Percentiles rank a stretch among this genome's conserved stretches.
These are phyloP conservation scores for Emericellopsis cladophorae DNA, from an alignment of 2,329 filamentous ascomycete genomes.

Conservation along the genomic window DNA sequence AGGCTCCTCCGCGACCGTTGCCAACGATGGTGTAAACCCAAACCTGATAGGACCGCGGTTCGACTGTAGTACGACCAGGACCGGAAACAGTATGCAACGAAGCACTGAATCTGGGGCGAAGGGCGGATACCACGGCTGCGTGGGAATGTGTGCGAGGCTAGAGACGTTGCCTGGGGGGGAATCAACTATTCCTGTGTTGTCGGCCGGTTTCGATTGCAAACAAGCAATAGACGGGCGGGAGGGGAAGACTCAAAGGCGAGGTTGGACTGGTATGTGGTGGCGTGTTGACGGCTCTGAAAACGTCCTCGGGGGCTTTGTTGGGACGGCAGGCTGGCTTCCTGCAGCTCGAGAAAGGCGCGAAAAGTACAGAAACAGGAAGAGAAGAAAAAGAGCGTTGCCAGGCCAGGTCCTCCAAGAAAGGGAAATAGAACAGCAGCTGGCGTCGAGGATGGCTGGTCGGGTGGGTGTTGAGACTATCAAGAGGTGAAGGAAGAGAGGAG, in stretches of 20 bases:
- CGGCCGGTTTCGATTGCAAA: neutral
- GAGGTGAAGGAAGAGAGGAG: neutral
- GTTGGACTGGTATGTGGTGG: neutral
- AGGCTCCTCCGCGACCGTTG: no score
- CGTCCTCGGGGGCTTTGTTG: neutral
- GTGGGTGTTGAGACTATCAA: neutral
- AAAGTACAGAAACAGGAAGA: neutral
- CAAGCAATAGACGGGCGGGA: neutral
- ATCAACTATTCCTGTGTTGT: no score
- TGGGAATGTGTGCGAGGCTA: neutral
- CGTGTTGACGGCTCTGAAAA: neutral
- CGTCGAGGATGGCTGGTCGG: neutral
- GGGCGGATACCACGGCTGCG: neutral
- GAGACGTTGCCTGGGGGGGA: neutral
- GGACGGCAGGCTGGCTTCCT: neutral
- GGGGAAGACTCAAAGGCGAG: neutral
- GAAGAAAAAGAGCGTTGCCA: neutral
- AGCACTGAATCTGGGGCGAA: neutral
- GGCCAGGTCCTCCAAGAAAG: neutral
- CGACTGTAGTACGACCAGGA: no score
- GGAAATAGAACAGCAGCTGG: neutral
- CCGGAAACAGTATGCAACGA: neutral
- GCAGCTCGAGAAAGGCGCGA: neutral
- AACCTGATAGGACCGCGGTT: no score
- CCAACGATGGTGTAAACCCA: no score